Percentiles rank a stretch among this genome's conserved stretches.
Conservation (phyloP, 176 grass and related monocot species). For the Aegilops bicornis region DNA sequence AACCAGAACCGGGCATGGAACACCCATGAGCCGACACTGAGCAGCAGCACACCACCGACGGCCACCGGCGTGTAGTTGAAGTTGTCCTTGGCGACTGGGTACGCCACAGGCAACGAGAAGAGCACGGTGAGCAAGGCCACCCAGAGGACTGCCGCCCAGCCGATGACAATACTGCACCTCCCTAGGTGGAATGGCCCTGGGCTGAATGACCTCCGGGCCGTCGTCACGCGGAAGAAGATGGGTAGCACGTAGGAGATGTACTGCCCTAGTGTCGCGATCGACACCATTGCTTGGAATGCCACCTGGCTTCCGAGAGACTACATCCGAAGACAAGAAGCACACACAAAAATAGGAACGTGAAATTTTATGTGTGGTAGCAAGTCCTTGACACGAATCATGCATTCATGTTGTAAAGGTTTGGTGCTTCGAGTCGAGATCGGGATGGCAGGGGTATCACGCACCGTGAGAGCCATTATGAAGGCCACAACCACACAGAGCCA, state of each 20-base stretch:
- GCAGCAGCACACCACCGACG: conserved; percentile 56
- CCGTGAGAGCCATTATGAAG: conserved; percentile 11
- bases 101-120: conserved; percentile 76
- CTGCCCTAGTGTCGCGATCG: conserved; percentile 84
- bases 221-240: conserved; percentile 76
- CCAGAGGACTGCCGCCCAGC: conserved; percentile 81
- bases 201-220: conserved; percentile 57
- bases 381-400: no score
- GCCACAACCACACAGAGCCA: conserved; percentile 67
- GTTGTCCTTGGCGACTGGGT: conserved; percentile 74
- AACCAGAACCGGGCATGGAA: conserved; percentile 73
- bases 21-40: conserved; percentile 39
- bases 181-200: conserved; percentile 79
- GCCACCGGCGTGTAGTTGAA: conserved; percentile 70
- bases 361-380: no score
- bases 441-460: no score
- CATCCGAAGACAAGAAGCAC: background rate
- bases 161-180: conserved; percentile 50
- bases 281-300: conserved; percentile 97
- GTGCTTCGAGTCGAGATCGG: no score
- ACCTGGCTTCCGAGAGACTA: conserved; percentile 84
- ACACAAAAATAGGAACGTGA: no score
- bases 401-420: no score
- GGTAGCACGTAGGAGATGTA: conserved; percentile 88
- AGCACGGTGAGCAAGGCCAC: conserved; percentile 79